A percentile compares a stretch with the other conserved stretches of the same genome.
Evolutionary conservation across 1,284 basidiomycete genomes (phyloP).

Genomic region (Tilletia indica): DNA sequence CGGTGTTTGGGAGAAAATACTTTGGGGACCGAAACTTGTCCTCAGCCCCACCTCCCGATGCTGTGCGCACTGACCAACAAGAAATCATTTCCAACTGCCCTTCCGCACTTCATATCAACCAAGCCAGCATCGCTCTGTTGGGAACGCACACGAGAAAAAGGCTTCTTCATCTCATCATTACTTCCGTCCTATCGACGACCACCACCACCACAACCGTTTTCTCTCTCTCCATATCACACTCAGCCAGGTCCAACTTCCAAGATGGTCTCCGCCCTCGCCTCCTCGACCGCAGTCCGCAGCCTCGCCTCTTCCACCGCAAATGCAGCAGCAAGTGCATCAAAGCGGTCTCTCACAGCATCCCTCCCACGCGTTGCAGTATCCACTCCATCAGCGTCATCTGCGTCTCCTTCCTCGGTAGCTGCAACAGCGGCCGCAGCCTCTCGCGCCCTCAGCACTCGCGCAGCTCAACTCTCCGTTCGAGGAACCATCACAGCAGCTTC

Average conservation of each 20-base stretch:
- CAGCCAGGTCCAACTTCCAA: not conserved
- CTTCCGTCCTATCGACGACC: no score
- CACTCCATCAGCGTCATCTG: not conserved
- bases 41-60: no score
- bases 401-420: not conserved
- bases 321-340: no score
- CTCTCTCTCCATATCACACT: not conserved
- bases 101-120: no score
- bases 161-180: no score
- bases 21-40: no score
- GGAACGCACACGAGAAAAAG: no score
- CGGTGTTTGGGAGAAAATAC: no score
- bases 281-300: not conserved
- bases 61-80: no score
- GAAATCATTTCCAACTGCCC: no score
- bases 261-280: not conserved
- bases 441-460: slow-evolving; percentile 15
- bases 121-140: no score
- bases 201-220: no score
- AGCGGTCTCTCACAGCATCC: not conserved
- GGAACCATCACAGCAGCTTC: not conserved
- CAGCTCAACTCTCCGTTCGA: slow-evolving; percentile 8
- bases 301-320: not conserved
- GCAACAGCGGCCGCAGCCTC: slow-evolving; percentile 1
- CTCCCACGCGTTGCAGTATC: not conserved